Evolutionary conservation across 768 basidiomycete species (phyloP), one percentile per base, ranked within the genome.

Genomic region (Phaffia australis): DNA sequence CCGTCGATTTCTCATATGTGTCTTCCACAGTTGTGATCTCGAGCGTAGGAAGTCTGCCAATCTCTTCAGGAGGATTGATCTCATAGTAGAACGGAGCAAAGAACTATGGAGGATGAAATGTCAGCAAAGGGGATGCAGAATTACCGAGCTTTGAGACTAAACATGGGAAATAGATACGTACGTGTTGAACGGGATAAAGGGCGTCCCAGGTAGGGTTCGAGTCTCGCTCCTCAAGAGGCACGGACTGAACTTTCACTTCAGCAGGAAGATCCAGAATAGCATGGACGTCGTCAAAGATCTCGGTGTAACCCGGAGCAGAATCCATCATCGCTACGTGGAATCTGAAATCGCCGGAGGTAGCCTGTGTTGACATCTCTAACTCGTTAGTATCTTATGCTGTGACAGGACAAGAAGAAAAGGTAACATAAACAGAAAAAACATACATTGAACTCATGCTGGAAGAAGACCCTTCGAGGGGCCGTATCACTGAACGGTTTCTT

Each of bases 251-350:
- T 4, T 42, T 56, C 19, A 14, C 14, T 49, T 19, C 18, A 2
- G 6, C 14, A 25, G 32, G 48, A 14, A 56, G 56, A 14, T 60
- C 67, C 23, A 69, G 19, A 7, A 69, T 35, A 3, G 49, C 23
- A 50, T 69, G 67, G 19, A 69, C 60, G 18, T 60, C 56, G 3
- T 54, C 42, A 29, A 69, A 56, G 49, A 69, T 32, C 1, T 49
- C 48, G 21, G 46, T 23, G 2, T 55, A 51, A 35, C 56, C 61
- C 7, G 67, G 62, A 19, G 67, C 67, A 1, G 56, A 52, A 63
- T 69, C 67, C 61, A 69, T 63, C n/a, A 56, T 56, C 19, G 67
- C 67, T 49, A 60, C 25, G 32, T 51, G 59, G 54, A 61, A 60
- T 7, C 56, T 27, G 46, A 16, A 58, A 27, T 48, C 27, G 29